Base-by-base conservation (phyloP, 345 rosid genomes). In the Linum trigynum region DNA sequence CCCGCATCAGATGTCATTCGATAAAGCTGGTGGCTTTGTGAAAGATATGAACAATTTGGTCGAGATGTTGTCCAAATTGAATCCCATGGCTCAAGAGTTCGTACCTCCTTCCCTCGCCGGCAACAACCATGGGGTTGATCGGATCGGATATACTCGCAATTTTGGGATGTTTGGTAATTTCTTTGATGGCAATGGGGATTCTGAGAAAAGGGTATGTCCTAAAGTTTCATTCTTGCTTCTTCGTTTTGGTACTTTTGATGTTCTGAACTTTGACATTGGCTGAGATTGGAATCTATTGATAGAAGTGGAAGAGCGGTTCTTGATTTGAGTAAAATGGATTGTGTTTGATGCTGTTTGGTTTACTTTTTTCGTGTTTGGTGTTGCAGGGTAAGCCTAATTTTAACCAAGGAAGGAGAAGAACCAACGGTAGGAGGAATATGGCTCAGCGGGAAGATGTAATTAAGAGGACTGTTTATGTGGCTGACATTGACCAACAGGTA, bases 31-130 rank as follows among this genome's bases (percentile, higher is more conserved):
- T 67, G 83, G 77, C 32, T 23, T 23, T 72, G 70, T 66, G 65
- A 74, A 71, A 37, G 96, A 85, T 40, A 87, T 91, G 83, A 88
- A 76, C 69, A 80, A 85, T 68, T 79, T 95, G 85, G 89, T 71
- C 67, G 99, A 89, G 67, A 83, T 85, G 60, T 67, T 95, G 73
- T 89, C 92, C 7, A 95, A 86, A 82, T 78, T 95, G 74, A 95
- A 95, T 74, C 99, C 99, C 7, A 77, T 87, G 97, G 99, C 98
- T 59, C 80, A 86, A 75, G 99, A 87, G 61, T 95, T 89, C 77
- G 97, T 95, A 67, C 98, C 98, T 62, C 86, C 88, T 41, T 94
- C 97, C 0, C 76, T 88, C 37, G 80, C 77, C 32, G 32, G 0
- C 38, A 65, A 65, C 66, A 67, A 67, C 61, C 66, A 69, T 66